Evolutionary conservation across 345 rosid genomes (phyloP), one percentile per base, ranked within the genome.

Genomic region (Garcia nutans): DNA sequence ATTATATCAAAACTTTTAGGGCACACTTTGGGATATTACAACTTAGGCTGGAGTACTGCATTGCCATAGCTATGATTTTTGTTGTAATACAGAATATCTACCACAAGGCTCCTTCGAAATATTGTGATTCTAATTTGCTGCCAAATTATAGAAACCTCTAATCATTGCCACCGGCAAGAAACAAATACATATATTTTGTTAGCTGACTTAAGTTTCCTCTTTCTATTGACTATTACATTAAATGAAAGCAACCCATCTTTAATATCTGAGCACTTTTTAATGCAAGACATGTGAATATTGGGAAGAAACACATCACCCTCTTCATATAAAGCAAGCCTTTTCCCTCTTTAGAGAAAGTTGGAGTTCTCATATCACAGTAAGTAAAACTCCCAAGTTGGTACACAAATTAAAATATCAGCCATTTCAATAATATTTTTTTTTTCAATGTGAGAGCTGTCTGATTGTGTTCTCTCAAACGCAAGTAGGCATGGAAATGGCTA

Each of bases 271-370:
- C 9, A 26, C 82, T 76, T 82, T 74, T 70, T 70, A 58, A 59
- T 56, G 82, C 70, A 71, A 71, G 71, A 28, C 89, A 80, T 82
- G 87, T 80, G 89, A 86, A 33, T 66, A 7, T 3, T 31, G 42
- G 49, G 59, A 55, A 57, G 54, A n/a, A 54, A 47, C 26, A 23
- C 26, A 12, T 10, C 76, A 13, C 65, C 20, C 20, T 28, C 63
- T 57, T 12, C 67, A 64, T 82, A 74, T 78, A 62, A 84, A 74
- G 72, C 65, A 67, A 56, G 42, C 17, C 55, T 17, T 57, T 19
- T 55, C 11, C 49, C 9, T 12, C 49, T 54, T 6, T 19, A n/a
- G 7, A 59, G 50, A 26, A 73, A 61, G 16, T 17, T 68, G 82
- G 84, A 80, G 77, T 75, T 71, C 68, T 79, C 45, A 56, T 54